A percentile compares a stretch with the other conserved stretches of the same genome.
Conservation (phyloP, 768 basidiomycete species). For the Phlegmacium glaucopus region DNA sequence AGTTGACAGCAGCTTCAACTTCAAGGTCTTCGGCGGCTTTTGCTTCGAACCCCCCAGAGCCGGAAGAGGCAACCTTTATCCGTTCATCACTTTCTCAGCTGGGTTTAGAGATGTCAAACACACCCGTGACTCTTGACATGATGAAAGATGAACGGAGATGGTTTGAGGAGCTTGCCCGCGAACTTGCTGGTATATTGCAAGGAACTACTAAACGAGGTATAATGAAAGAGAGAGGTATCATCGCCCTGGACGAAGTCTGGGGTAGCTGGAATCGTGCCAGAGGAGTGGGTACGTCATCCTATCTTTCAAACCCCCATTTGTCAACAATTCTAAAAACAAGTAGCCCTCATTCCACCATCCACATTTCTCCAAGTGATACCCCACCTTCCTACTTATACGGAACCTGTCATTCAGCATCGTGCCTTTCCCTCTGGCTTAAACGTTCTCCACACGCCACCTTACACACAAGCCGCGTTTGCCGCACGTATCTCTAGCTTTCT, state of each 20-base stretch:
- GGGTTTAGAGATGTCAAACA: conserved; percentile 72
- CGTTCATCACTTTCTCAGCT: conserved; percentile 87
- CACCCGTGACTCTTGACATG: conserved; percentile 89
- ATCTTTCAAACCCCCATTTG: conserved; percentile 1
- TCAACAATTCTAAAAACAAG: conserved; percentile 3
- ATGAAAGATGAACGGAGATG: conserved; percentile 77
- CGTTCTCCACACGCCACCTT: conserved; percentile 83
- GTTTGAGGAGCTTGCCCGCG: conserved; percentile 75
- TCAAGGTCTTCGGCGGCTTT: conserved; percentile 13
- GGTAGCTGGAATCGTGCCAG: conserved; percentile 93
- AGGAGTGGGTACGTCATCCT: conserved; percentile 68
- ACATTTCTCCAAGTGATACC: conserved; percentile 78
- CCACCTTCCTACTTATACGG: conserved; percentile 59
- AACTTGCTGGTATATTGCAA: conserved; percentile 73
- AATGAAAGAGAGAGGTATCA: conserved; percentile 76
- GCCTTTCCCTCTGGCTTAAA: conserved; percentile 71
- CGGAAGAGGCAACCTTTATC: conserved; percentile 85
- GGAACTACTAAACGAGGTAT: conserved; percentile 48
- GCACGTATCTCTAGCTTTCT: conserved; percentile 60
- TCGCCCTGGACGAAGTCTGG: conserved; percentile 93
- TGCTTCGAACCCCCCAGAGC: conserved; percentile 46
- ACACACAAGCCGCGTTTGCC: conserved; percentile 64
- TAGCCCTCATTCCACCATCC: conserved; percentile 87
- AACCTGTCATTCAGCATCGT: conserved; percentile 63
- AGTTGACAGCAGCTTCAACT: conserved; percentile 48